Conservation (phyloP, 2,329 filamentous ascomycete genomes). For the Aspergillus novofumigatus region DNA sequence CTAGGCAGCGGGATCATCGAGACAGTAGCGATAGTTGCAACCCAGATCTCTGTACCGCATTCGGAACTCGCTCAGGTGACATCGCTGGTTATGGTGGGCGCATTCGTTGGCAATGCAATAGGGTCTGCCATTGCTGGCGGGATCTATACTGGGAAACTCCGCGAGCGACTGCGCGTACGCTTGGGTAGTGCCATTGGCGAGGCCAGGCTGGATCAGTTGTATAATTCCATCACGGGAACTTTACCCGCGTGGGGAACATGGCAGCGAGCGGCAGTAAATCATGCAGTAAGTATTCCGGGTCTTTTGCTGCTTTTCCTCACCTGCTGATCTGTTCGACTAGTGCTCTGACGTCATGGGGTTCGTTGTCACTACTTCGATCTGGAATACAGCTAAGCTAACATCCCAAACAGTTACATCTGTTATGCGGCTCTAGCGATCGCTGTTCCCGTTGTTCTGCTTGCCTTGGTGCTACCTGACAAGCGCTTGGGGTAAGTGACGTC, state of each 20-base stretch:
- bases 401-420: constrained; percentile 22
- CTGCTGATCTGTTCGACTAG: constrained; percentile 8
- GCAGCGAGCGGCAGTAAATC: constrained; percentile 41
- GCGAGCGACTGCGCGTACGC: constrained; percentile 31
- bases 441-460: constrained; percentile 22
- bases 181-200: constrained; percentile 31
- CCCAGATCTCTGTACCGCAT: constrained; percentile 46
- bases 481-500: constrained; percentile 18
- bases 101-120: constrained; percentile 37
- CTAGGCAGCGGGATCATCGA: constrained; percentile 46
- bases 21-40: constrained; percentile 41
- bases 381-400: constrained; percentile 3
- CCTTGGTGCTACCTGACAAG: constrained; percentile 25
- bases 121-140: constrained; percentile 44
- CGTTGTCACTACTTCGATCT: not conserved
- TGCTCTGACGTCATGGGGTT: constrained; percentile 30
- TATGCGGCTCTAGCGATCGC: constrained; percentile 27
- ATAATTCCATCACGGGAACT: constrained; percentile 44
- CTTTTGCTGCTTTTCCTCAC: not conserved
- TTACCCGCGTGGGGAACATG: constrained; percentile 40
- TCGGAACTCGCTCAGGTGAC: constrained; percentile 47
- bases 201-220: constrained; percentile 36
- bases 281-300: constrained; percentile 25
- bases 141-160: constrained; percentile 49
- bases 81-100: constrained; percentile 42